Base-by-base conservation (phyloP, 352 stramenopile genomes). In the Pythium plurisporium region DNA sequence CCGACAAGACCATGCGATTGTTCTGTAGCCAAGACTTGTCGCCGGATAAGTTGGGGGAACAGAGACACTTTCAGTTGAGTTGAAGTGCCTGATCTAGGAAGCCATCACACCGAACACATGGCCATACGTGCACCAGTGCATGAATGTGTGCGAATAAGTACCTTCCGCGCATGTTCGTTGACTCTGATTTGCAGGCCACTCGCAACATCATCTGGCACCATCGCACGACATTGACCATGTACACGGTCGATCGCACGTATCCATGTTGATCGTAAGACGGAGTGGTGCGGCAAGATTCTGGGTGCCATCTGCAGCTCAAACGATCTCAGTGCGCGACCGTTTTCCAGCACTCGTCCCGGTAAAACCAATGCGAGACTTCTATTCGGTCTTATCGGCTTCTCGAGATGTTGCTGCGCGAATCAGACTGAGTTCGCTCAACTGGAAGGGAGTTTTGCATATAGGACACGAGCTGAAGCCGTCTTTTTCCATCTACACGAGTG, bases 401-500 rank as follows among this genome's bases (percentile, higher is more conserved):
- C 44, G 34, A 26, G 54, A 37, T 12, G 34, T 10, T 34, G 55
- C 76, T 38, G 82, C 82, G 36, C 77, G 76, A 70, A 92, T 88
- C 58, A 90, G 60, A 64, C 72, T 87, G 44, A 92, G 55, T 20
- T 87, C 67, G 25, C 88, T 66, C 8, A 90, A 56, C 46, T 86
- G 84, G 55, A 90, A 79, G 40, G 78, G 69, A 19, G 80, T 55
- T 63, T 92, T 92, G 70, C 82, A 92, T 29, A 90, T 62, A 23
- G 82, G 82, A 45, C 82, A 92, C 5, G 78, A 84, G 7, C 71
- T 88, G 42, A 81, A 87, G 3, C 82, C 82, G 55, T 87, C 70
- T 27, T 74, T 86, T 46, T 88, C 82, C 52, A 53, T 57, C 56
- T 45, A 27, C n/a, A 11, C 29, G 41, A 27, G 41, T 29, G 42